Percentiles rank a stretch among this genome's conserved stretches.
phyloP scores from a whole-genome alignment of 495 filamentous ascomycete species.

The Neurospora sp. region DNA sequence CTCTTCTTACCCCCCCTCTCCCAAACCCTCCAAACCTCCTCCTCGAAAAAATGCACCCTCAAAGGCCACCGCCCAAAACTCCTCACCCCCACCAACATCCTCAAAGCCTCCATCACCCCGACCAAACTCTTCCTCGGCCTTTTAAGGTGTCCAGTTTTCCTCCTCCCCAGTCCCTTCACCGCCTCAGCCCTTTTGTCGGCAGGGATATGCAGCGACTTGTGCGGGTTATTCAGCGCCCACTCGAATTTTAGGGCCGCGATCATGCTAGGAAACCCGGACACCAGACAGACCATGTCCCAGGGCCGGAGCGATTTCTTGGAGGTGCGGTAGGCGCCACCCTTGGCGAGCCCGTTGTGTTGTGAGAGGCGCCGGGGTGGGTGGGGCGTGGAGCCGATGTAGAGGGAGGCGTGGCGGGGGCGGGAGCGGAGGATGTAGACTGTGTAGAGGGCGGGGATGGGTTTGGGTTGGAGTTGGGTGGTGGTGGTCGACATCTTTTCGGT shows the following conservation, averaged over 20 bases:
- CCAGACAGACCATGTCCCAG: conserved; percentile 88
- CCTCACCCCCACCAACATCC: conserved; percentile 64
- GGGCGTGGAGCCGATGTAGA: conserved; percentile 89
- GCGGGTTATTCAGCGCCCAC: conserved; percentile 90
- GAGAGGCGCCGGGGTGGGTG: conserved; percentile 70
- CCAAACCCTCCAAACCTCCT: conserved; percentile 63
- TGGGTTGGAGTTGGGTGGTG: conserved; percentile 14
- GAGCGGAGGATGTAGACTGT: conserved; percentile 80
- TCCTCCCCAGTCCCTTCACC: conserved; percentile 17
- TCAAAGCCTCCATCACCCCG: conserved; percentile 62
- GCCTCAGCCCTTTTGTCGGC: conserved; percentile 41
- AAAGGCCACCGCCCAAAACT: conserved; percentile 81
- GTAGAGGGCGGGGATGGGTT: conserved; percentile 46
- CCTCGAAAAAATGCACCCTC: conserved; percentile 65
- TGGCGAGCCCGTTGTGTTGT: conserved; percentile 78
- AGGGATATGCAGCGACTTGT: conserved; percentile 62
- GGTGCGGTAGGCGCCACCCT: conserved; percentile 73
- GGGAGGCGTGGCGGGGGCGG: conserved; percentile 47
- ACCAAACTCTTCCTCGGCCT: conserved; percentile 48
- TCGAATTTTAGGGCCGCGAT: conserved; percentile 91
- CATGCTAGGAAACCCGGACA: conserved; percentile 79
- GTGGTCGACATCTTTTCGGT: background rate
- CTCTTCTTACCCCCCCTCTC: conserved; percentile 43
- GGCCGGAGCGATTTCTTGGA: conserved; percentile 56
- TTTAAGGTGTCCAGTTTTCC: conserved; percentile 33